Conservation (phyloP, 169 alveolate genomes). For the Sarcocystis neurona region DNA sequence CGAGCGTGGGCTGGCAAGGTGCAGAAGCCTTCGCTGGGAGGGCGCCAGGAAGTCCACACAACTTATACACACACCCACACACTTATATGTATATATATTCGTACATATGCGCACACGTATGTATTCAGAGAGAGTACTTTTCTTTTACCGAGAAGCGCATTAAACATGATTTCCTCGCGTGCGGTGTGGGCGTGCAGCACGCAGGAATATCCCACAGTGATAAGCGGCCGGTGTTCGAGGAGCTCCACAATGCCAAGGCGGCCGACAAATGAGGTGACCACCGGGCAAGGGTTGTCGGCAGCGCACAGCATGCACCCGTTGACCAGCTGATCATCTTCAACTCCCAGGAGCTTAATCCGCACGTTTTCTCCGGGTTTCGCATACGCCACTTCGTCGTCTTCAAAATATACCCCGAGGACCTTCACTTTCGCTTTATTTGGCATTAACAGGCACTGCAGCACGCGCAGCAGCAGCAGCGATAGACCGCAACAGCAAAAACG, state of each 20-base stretch:
- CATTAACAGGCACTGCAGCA: conserved; percentile 84
- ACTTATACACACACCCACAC: too few species aligned
- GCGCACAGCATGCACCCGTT: conserved; percentile 96
- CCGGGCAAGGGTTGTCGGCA: conserved; percentile 89
- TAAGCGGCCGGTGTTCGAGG: conserved; percentile 90
- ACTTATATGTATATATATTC: too few species aligned
- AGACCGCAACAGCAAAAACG: too few species aligned
- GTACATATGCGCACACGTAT: too few species aligned
- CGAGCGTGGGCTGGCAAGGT: too few species aligned
- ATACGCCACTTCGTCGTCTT: conserved; percentile 86
- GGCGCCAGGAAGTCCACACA: too few species aligned
- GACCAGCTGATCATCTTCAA: conserved; percentile 91
- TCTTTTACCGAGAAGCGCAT: conserved; percentile 71
- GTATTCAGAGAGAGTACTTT: too few species aligned
- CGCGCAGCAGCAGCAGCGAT: too few species aligned
- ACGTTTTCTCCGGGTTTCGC: conserved; percentile 93
- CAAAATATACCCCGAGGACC: conserved; percentile 81
- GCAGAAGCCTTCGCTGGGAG: too few species aligned
- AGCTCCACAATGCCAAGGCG: conserved; percentile 89
- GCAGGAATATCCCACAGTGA: conserved; percentile 94
- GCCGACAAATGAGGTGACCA: conserved; percentile 89
- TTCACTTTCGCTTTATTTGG: conserved; percentile 87
- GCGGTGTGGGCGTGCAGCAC: conserved; percentile 86
- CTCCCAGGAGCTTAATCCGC: conserved; percentile 83
- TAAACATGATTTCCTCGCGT: conserved; percentile 71